Evolutionary conservation across 176 grass and related monocot genomes (phyloP), one percentile per base, ranked within the genome.

Genomic region (Ananas comosus): DNA sequence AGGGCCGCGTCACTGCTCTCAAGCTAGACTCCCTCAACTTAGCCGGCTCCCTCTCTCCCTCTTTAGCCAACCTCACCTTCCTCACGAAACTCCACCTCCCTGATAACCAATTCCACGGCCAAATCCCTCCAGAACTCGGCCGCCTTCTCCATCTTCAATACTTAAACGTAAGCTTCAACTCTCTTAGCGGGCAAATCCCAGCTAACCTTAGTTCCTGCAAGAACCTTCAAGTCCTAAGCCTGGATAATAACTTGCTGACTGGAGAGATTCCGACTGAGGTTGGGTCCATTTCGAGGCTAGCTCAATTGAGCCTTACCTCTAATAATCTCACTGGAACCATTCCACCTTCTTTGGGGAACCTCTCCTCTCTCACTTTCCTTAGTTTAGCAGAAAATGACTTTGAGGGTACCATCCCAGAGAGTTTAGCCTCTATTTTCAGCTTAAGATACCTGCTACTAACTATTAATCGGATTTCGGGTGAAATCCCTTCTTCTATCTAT

Each of bases 1-100:
- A 18, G 21, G 14, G 16, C 16, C 14, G 54, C 14, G 54, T 58
- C 4, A 58, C 54, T 1, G 14, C 54, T 16, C 9, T 64, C 21
- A 23, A 64, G 2, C 63, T 64, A 1, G 63, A 64, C 17, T 64
- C 63, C 6, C 23, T 64, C 63, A 64, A 64, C 63, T 64, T 64
- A 23, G 22, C 4, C 12, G 63, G 63, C 63, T 27, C 17, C 17
- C 0, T 64, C 22, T 64, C 63, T 22, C 63, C 63, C 22, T 22
- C 17, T 23, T 24, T 64, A 11, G 63, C 21, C 10, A 64, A 64
- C 63, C 63, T 64, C 21, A 64, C 63, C 63, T 64, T 64, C 22
- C 19, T 64, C 17, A 18, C 10, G 25, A 29, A 2, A 11, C 63
- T 64, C 63, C 9, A 27, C 21, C 63, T 64, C 17, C 13, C 63